Base-by-base conservation (phyloP, 2,329 filamentous ascomycete genomes). In the Phoma herbarum region DNA sequence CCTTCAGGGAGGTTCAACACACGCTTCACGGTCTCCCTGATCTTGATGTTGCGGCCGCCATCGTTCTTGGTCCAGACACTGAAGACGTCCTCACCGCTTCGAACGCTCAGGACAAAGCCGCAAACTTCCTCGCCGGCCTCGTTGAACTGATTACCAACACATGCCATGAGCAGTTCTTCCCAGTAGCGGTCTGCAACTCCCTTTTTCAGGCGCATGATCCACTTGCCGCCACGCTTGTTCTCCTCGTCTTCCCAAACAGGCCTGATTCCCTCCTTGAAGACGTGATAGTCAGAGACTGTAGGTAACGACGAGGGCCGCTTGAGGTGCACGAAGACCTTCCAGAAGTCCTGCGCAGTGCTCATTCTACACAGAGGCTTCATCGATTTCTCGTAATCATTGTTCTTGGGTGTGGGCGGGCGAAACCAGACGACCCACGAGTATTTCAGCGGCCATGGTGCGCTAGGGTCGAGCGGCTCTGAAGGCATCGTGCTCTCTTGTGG, bases 191-290 rank as follows among this genome's bases (percentile, higher is more conserved):
- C 95, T 18, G 92, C 92, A 20, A 99, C 92, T 25, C 95, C 95
- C 83, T 99, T 99, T 86, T 97, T 97, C 75, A 99, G 82, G 66
- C 94, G 86, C 76, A 99, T 89, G 65, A 97, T 93, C 94, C 94
- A 99, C 81, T 99, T 99, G 50, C 95, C 95, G 53, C 95, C 95
- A 67, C 89, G 90, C 78, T 92, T 95, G 81, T 99, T 99, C 76
- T 96, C 92, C 45, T 97, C 93, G 69, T 99, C 95, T 78, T 99
- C 95, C 95, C 95, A 99, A 69, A 99, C 95, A 22, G 95, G 95
- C 60, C 95, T 88, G 61, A 99, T 93, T 53, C 93, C 94, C 74
- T 95, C 93, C 79, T 95, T 96, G 83, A 99, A 99, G 60, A 99
- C 89, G 77, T 99, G 95, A 75, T 97, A 99, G 79, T 99, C 95